Evolutionary conservation across 2,329 filamentous ascomycete species (phyloP).

Genomic region (Ophiocordyceps camponoti-saundersi): DNA sequence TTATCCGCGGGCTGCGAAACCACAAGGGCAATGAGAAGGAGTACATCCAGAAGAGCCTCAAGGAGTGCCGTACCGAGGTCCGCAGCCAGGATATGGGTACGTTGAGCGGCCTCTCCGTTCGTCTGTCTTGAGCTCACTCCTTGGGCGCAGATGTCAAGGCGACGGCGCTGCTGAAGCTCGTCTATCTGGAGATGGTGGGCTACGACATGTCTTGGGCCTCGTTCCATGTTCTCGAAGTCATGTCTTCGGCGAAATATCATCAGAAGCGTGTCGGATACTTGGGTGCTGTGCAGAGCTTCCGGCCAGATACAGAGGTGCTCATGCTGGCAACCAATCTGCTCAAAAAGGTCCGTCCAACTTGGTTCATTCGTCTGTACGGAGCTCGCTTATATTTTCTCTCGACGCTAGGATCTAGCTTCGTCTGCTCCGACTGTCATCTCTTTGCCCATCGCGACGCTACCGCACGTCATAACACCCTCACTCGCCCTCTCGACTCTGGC

Average conservation of each 20-base stretch:
- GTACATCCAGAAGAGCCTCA: constrained; percentile 83
- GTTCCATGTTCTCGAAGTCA: constrained; percentile 96
- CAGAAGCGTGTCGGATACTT: constrained; percentile 94
- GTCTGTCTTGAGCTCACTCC: background rate
- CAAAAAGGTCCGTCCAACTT: constrained; percentile 48
- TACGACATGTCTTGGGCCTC: constrained; percentile 99
- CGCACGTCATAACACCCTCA: constrained; percentile 84
- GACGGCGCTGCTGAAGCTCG: constrained; percentile 83
- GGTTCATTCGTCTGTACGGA: background rate
- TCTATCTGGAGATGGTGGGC: constrained; percentile 97
- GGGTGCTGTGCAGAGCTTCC: constrained; percentile 88
- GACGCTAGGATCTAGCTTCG: constrained; percentile 47
- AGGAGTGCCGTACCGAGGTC: constrained; percentile 91
- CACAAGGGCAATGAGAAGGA: constrained; percentile 92
- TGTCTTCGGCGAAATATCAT: constrained; percentile 87
- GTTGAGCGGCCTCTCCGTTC: constrained; percentile 10
- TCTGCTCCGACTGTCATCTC: constrained; percentile 61
- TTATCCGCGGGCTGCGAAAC: constrained; percentile 87
- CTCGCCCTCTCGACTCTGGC: constrained; percentile 78
- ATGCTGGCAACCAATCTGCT: constrained; percentile 94
- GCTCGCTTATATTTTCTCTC: background rate
- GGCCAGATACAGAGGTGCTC: constrained; percentile 86
- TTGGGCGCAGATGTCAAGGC: constrained; percentile 65
- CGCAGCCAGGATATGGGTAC: constrained; percentile 81
- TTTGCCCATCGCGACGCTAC: constrained; percentile 76